Evolutionary conservation across 208 protist genomes (phyloP).

Genomic region (Porcisia hertigi): DNA sequence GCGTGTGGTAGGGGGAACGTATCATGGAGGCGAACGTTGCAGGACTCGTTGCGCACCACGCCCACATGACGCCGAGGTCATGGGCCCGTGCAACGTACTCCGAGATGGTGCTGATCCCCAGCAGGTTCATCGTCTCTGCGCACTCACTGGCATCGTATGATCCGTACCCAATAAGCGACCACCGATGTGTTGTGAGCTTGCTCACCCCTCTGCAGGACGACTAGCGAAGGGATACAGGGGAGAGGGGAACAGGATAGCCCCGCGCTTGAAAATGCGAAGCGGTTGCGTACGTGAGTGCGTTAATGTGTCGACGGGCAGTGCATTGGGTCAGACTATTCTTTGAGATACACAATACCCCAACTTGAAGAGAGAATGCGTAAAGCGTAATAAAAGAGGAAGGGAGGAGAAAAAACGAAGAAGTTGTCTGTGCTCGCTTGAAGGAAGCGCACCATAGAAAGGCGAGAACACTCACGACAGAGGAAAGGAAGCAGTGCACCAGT

Average conservation of each 20-base stretch:
- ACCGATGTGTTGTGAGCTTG: background rate
- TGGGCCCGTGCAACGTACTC: constrained; percentile 5
- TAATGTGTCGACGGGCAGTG: too few species aligned
- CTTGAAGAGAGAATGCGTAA: too few species aligned
- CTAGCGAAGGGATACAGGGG: background rate
- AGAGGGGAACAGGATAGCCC: background rate
- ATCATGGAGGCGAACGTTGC: constrained; percentile 5
- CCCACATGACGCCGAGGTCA: constrained; percentile 8
- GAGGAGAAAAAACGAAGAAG: too few species aligned
- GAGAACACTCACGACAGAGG: background rate
- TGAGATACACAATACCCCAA: too few species aligned
- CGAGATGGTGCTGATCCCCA: constrained; percentile 9
- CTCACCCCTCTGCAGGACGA: background rate
- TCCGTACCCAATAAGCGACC: background rate
- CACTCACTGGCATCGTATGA: background rate
- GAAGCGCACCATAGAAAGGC: too few species aligned
- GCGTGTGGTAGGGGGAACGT: background rate
- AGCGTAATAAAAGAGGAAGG: too few species aligned
- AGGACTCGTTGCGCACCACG: constrained; percentile 12
- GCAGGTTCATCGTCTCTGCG: constrained; percentile 4
- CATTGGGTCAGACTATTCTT: too few species aligned
- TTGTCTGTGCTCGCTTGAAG: too few species aligned
- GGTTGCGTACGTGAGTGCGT: too few species aligned
- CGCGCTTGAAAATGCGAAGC: too few species aligned
- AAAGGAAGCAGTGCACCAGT: background rate